Evolutionary conservation across 352 stramenopile species (phyloP).

Genomic region (Pythium folliculosum): DNA sequence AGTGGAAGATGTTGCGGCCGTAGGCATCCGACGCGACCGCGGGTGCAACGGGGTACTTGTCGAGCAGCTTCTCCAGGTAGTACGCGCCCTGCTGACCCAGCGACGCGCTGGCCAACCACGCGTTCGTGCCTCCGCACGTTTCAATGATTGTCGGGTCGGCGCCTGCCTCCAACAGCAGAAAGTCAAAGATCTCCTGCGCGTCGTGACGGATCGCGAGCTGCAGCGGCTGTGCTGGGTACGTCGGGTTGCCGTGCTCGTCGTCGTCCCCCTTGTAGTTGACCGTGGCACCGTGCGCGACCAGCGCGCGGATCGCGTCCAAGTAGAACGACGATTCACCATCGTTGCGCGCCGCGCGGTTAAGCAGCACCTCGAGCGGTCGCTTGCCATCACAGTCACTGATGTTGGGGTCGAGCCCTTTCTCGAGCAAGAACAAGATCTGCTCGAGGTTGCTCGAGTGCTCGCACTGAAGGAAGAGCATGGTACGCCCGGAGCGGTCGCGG

Average conservation of each 20-base stretch:
- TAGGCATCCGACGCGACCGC: conserved; percentile 9
- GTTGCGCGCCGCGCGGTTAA: conserved; percentile 32
- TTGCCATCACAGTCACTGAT: conserved; percentile 50
- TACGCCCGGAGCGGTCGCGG: conserved; percentile 63
- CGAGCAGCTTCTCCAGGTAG: conserved; percentile 53
- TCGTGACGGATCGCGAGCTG: conserved; percentile 52
- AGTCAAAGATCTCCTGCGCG: conserved; percentile 41
- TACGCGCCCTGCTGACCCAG: conserved; percentile 38
- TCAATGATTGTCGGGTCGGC: conserved; percentile 35
- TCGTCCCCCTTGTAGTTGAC: conserved; percentile 30
- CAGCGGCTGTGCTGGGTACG: conserved; percentile 42
- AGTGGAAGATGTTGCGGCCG: conserved; percentile 63
- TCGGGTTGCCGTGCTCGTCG: conserved; percentile 24
- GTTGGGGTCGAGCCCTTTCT: conserved; percentile 67
- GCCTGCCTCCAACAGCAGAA: conserved; percentile 44
- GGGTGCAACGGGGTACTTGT: conserved; percentile 27
- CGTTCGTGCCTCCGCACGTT: conserved; percentile 40
- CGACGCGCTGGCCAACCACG: conserved; percentile 50
- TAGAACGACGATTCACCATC: conserved; percentile 42
- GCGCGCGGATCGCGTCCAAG: conserved; percentile 28
- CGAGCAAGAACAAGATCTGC: conserved; percentile 60
- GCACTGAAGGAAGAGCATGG: conserved; percentile 77
- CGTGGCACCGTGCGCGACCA: conserved; percentile 6
- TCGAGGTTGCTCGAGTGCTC: conserved; percentile 54
- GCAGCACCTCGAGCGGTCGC: conserved; percentile 53